phyloP scores from a whole-genome alignment of 2,329 filamentous ascomycete species.

The Ophiostoma tasmaniense region DNA sequence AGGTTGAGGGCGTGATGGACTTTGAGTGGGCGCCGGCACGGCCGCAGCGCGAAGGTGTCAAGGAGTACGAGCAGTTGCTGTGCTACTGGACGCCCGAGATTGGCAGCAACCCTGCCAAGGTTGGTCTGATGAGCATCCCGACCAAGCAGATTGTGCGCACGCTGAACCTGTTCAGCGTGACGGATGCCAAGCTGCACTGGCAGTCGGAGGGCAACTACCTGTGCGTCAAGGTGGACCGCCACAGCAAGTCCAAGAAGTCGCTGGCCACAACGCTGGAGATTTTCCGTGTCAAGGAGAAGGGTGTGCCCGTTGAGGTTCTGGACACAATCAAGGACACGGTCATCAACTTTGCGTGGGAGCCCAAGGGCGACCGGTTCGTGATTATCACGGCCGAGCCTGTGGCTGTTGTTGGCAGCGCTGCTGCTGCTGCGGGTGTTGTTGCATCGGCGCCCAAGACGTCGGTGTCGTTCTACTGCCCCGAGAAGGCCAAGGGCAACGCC shows the following conservation, averaged over 20 bases:
- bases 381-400: constrained; percentile 89
- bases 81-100: constrained; percentile 99
- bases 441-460: constrained; percentile 89
- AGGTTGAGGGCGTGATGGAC: constrained; percentile 93
- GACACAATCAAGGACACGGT: constrained; percentile 97
- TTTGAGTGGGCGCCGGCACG: constrained; percentile 94
- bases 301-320: constrained; percentile 94
- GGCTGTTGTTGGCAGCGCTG: constrained; percentile 56
- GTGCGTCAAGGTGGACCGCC: constrained; percentile 96
- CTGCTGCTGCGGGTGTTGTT: constrained; percentile 69
- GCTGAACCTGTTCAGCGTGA: constrained; percentile 95
- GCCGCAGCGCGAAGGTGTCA: constrained; percentile 72
- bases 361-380: constrained; percentile 93
- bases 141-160: constrained; percentile 91
- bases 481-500: constrained; percentile 75
- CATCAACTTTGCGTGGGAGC: constrained; percentile 99
- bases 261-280: constrained; percentile 96
- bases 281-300: constrained; percentile 95
- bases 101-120: constrained; percentile 94
- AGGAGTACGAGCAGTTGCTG: constrained; percentile 89
- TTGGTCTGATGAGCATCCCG: constrained; percentile 91
- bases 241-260: constrained; percentile 98
- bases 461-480: constrained; percentile 92
- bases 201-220: constrained; percentile 90
- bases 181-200: constrained; percentile 97